phyloP scores from a whole-genome alignment of 169 alveolate species.

The Plasmodium vivax region DNA sequence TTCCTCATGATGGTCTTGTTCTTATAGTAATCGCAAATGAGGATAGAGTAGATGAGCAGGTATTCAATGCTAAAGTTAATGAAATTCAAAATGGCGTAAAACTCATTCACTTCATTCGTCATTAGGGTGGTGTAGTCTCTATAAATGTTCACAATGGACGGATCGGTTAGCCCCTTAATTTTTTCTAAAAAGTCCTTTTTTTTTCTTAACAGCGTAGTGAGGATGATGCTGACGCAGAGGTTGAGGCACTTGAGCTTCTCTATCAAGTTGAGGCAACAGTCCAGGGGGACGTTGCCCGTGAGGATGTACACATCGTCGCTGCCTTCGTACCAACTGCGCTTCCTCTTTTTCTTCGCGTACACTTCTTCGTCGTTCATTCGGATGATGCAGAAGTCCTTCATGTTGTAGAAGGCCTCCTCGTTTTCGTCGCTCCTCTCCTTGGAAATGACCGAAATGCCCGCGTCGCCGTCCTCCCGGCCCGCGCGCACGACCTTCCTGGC shows the following conservation, averaged over 20 bases:
- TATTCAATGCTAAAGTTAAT: slow-evolving; percentile 68
- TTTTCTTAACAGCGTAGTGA: slow-evolving; percentile 28
- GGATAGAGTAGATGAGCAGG: slow-evolving; percentile 46
- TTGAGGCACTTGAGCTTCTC: slow-evolving; percentile 69
- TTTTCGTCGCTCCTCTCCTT: slow-evolving; percentile 39
- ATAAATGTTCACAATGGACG: slow-evolving; percentile 21
- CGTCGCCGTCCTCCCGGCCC: background rate
- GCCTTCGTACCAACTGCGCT: slow-evolving; percentile 34
- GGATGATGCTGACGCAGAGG: slow-evolving; percentile 65
- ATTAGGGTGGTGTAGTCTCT: slow-evolving; percentile 17
- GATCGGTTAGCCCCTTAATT: slow-evolving; percentile 16
- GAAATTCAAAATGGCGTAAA: slow-evolving; percentile 39
- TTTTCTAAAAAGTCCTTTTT: slow-evolving; percentile 39
- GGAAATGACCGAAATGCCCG: slow-evolving; percentile 25
- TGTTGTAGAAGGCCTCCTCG: slow-evolving; percentile 39
- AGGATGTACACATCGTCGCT: slow-evolving; percentile 6
- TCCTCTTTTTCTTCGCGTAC: slow-evolving; percentile 8
- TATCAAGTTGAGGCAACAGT: slow-evolving; percentile 66
- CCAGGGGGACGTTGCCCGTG: slow-evolving; percentile 57
- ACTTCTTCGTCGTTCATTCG: slow-evolving; percentile 38
- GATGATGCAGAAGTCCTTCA: slow-evolving; percentile 39
- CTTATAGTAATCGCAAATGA: slow-evolving; percentile 55
- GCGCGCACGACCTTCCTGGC: background rate
- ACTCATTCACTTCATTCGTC: slow-evolving; percentile 48
- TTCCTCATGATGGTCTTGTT: slow-evolving; percentile 29